Percentiles rank a stretch among this genome's conserved stretches.
These are phyloP conservation scores for Apiotrichum akiyoshidainum DNA, from an alignment of 1,284 basidiomycete species.

Conservation along the genomic window DNA sequence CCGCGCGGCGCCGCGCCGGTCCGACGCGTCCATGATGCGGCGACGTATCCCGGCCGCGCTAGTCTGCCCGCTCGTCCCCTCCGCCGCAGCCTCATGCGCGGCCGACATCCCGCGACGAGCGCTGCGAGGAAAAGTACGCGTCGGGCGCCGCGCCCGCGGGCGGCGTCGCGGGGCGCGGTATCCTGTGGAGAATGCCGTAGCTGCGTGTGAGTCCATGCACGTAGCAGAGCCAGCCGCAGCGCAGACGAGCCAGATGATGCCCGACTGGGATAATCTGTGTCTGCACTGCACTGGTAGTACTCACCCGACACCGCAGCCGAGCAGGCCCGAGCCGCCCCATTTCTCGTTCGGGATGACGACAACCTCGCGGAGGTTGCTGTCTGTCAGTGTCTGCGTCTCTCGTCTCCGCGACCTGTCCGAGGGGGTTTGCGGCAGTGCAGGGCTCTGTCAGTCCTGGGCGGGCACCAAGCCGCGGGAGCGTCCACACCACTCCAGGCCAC, in stretches of 20 bases:
- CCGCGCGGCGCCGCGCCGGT: too few relatives aligned
- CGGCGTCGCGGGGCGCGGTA: slow-evolving; percentile 58
- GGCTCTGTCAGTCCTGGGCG: too few relatives aligned
- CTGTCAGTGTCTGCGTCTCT: too few relatives aligned
- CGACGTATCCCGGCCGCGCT: too few relatives aligned
- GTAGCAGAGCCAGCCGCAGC: too few relatives aligned
- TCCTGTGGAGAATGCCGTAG: slow-evolving; percentile 78
- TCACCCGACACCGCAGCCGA: slow-evolving; percentile 90
- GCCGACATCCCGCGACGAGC: slow-evolving; percentile 7
- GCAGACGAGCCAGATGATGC: too few relatives aligned
- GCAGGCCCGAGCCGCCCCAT: slow-evolving; percentile 90
- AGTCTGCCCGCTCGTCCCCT: not conserved
- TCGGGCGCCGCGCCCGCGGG: slow-evolving; percentile 18
- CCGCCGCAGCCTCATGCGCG: not conserved
- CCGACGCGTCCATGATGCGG: too few relatives aligned
- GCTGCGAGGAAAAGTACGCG: slow-evolving; percentile 23
- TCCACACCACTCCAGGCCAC: too few relatives aligned
- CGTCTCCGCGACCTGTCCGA: too few relatives aligned
- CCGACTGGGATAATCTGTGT: too few relatives aligned
- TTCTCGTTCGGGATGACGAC: slow-evolving; percentile 89
- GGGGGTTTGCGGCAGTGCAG: too few relatives aligned
- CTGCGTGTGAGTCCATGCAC: slow-evolving; percentile 24
- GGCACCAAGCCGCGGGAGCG: too few relatives aligned
- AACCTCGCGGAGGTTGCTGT: slow-evolving; percentile 81
- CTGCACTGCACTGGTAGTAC: slow-evolving; percentile 11